These are phyloP conservation scores for Botryosphaeria dothidea DNA, from an alignment of 2,329 filamentous ascomycete species.

Conservation along the genomic window DNA sequence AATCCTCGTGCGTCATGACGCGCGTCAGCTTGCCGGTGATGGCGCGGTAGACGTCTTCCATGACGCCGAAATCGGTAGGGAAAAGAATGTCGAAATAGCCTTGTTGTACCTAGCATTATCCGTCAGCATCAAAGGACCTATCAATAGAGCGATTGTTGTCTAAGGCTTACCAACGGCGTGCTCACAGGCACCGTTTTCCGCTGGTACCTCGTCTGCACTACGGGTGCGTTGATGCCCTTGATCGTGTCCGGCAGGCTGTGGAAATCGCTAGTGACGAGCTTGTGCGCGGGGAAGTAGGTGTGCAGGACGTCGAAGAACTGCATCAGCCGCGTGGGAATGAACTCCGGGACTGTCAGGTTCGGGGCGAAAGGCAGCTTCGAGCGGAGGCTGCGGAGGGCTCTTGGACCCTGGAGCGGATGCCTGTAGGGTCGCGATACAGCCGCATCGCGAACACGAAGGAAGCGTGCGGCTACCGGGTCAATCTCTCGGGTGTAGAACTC, in stretches of 20 bases:
- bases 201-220: constrained; percentile 93
- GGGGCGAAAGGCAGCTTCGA: constrained; percentile 68
- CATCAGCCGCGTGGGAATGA: constrained; percentile 92
- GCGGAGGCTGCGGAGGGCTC: constrained; percentile 62
- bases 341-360: constrained; percentile 82
- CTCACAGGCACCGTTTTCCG: constrained; percentile 84
- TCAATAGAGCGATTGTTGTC: too few relatives aligned
- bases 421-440: constrained; percentile 63
- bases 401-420: constrained; percentile 59
- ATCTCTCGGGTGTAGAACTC: constrained; percentile 85
- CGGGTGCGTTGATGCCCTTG: constrained; percentile 83
- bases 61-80: constrained; percentile 88
- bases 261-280: constrained; percentile 88
- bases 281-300: constrained; percentile 84
- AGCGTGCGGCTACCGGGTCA: constrained; percentile 80
- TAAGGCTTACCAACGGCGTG: constrained; percentile 79
- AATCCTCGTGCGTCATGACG: constrained; percentile 84
- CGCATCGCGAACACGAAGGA: constrained; percentile 79
- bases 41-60: constrained; percentile 89
- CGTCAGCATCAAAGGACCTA: too few relatives aligned
- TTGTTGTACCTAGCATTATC: constrained; percentile 73
- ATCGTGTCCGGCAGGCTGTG: constrained; percentile 80
- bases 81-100: constrained; percentile 99
- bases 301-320: constrained; percentile 93
- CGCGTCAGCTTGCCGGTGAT: constrained; percentile 90